A percentile compares a stretch with the other conserved stretches of the same genome.
phyloP scores from a whole-genome alignment of 768 basidiomycete species.

The Paxillus rubicundulus region DNA sequence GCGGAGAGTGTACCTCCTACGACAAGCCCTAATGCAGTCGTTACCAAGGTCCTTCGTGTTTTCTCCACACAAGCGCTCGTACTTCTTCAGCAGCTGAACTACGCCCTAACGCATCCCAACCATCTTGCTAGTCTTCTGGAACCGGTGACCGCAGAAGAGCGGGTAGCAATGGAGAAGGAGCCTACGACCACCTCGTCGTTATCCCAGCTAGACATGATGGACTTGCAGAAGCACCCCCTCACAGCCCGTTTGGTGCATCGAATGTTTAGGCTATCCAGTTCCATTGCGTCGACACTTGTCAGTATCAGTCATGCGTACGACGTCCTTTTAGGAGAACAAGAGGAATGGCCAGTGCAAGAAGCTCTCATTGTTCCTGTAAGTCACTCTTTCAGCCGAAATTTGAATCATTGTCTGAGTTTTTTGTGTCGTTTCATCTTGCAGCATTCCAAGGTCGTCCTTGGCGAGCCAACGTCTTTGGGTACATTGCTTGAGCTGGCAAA shows the following conservation, averaged over 20 bases:
- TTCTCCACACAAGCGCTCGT: constrained; percentile 68
- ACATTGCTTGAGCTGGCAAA: constrained; percentile 85
- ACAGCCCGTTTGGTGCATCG: constrained; percentile 69
- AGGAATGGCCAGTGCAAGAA: constrained; percentile 71
- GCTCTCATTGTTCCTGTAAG: constrained; percentile 73
- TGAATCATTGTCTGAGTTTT: background rate
- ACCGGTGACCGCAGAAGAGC: constrained; percentile 75
- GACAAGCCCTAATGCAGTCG: constrained; percentile 38
- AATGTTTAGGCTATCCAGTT: constrained; percentile 67
- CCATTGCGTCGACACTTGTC: constrained; percentile 67
- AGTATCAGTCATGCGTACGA: constrained; percentile 67
- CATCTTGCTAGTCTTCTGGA: constrained; percentile 81
- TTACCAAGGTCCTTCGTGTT: constrained; percentile 62
- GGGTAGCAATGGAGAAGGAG: constrained; percentile 65
- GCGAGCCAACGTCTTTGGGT: constrained; percentile 81
- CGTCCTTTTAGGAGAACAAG: constrained; percentile 59
- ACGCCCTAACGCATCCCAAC: constrained; percentile 88
- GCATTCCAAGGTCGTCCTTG: constrained; percentile 83
- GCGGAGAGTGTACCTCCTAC: constrained; percentile 43
- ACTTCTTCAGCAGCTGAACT: constrained; percentile 85
- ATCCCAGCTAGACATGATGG: constrained; percentile 45
- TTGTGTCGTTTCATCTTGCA: constrained; percentile 31
- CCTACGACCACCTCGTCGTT: constrained; percentile 30
- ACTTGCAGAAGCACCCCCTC: constrained; percentile 69
- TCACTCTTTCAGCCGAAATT: constrained; percentile 6